Evolutionary conservation across 2,329 filamentous ascomycete genomes (phyloP), one percentile per base, ranked within the genome.

Genomic region (Colletotrichum sp.): DNA sequence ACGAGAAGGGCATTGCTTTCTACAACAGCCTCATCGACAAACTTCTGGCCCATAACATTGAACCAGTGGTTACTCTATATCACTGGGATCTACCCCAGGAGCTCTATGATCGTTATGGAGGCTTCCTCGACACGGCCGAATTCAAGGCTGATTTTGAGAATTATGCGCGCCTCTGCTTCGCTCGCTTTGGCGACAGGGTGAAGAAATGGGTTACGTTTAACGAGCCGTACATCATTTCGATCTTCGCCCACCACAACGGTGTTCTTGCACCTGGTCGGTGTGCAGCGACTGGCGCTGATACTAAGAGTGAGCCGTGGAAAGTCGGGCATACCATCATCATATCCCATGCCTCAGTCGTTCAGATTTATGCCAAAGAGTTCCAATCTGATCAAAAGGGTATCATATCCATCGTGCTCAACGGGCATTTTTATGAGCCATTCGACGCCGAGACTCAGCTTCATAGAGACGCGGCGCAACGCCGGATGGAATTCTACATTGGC

Each of bases 21-120:
- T 94, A 94, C 82, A 84, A 89, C 79, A 86, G 89, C 52, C 86
- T 94, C 39, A 89, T 93, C 28, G 90, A 93, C 76, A 89, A 90
- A 68, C 86, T 93, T 16, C 80, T 89, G 22, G 88, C 84, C 4
- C 88, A 89, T 13, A 90, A 88, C 26, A 93, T 94, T 76, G 88
- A 87, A 36, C 92, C 92, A 0, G 88, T 92, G 81, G 85, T 93
- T 52, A 94, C 92, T 0, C 85, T 94, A 2, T 93, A 90, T 79
- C 92, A 94, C 81, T 93, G 92, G 92, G 92, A 94, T 75, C 76
- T 84, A 0, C 85, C 85, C 0, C 84, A 84, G 16, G 80, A 65
- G 0, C 80, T 86, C 1, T 80, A 86, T 36, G 82, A 85, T 26
- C 79, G 84, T 0, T 86, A 86, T 8, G 83, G 84, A 1, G 84